phyloP scores from a whole-genome alignment of 2,329 filamentous ascomycete genomes.

The Scedosporium minutisporum region DNA sequence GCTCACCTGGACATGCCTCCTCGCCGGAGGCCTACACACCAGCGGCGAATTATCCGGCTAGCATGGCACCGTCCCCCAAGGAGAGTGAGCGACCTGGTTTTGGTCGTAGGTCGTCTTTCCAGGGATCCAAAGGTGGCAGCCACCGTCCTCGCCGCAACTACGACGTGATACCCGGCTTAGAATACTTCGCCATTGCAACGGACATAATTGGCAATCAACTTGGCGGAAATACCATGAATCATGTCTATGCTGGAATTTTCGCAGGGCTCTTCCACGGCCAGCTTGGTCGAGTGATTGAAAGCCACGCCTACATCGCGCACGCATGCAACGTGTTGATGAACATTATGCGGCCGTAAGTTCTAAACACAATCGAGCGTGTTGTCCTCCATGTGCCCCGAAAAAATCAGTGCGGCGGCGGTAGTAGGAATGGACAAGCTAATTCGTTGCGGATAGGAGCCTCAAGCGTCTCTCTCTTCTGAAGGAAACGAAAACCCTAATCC shows the following conservation, averaged over 20 bases:
- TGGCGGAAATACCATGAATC: constrained; percentile 69
- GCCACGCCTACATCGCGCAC: constrained; percentile 53
- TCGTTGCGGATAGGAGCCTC: not conserved
- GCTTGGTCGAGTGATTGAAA: constrained; percentile 76
- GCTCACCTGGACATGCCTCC: constrained; percentile 9
- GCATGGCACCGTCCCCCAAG: constrained; percentile 38
- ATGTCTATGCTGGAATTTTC: constrained; percentile 77
- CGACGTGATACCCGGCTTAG: constrained; percentile 78
- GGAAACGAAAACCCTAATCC: not conserved
- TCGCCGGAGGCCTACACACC: constrained; percentile 42
- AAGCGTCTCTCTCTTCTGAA: not conserved
- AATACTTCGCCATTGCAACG: constrained; percentile 79
- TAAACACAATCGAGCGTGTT: constrained; percentile 13
- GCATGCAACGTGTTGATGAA: constrained; percentile 54
- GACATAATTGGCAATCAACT: constrained; percentile 77
- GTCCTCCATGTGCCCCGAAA: too few species aligned
- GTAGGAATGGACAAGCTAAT: constrained; percentile 21
- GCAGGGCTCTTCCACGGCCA: constrained; percentile 86
- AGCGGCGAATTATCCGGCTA: constrained; percentile 22
- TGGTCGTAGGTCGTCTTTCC: constrained; percentile 43
- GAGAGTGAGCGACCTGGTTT: constrained; percentile 35
- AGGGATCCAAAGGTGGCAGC: constrained; percentile 22
- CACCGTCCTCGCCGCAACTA: constrained; percentile 49
- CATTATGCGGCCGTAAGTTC: constrained; percentile 64
- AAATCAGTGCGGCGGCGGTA: too few species aligned